phyloP scores from a whole-genome alignment of 2,329 filamentous ascomycete genomes.

The Clarireedia monteithiana region DNA sequence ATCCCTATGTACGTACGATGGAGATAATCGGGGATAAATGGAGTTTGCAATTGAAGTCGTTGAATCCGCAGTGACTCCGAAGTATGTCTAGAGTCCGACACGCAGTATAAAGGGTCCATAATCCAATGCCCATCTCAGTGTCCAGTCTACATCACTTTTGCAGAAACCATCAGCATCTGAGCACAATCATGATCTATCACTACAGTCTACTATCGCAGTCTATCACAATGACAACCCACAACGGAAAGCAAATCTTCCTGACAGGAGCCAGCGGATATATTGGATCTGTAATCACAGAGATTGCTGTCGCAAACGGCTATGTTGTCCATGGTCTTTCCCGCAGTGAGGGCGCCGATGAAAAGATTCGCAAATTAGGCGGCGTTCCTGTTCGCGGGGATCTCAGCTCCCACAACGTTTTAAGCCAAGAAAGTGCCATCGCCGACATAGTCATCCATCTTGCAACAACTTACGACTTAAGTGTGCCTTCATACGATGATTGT shows the following conservation, averaged over 20 bases:
- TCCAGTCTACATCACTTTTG: too few species aligned
- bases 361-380: slow-evolving; percentile 33
- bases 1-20: too few species aligned
- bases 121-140: too few species aligned
- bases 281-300: slow-evolving; percentile 30
- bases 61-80: too few species aligned
- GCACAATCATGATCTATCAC: too few species aligned
- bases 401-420: slow-evolving; percentile 32
- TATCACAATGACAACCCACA: too few species aligned
- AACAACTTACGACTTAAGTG: slow-evolving; percentile 25
- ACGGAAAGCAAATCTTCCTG: slow-evolving; percentile 29
- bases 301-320: slow-evolving; percentile 34
- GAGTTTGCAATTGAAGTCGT: too few species aligned
- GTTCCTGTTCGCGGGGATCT: slow-evolving; percentile 35
- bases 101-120: too few species aligned
- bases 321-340: slow-evolving; percentile 36
- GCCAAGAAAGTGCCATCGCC: slow-evolving; percentile 31
- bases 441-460: slow-evolving; percentile 39
- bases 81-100: too few species aligned
- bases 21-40: too few species aligned
- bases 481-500: slow-evolving; percentile 22
- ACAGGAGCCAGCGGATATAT: slow-evolving; percentile 36
- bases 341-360: slow-evolving; percentile 29
- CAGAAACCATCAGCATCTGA: too few species aligned
- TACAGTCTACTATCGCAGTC: too few species aligned